Evolutionary conservation across 2,329 filamentous ascomycete genomes (phyloP), one percentile per base, ranked within the genome.

Genomic region (Dactylella cylindrospora): DNA sequence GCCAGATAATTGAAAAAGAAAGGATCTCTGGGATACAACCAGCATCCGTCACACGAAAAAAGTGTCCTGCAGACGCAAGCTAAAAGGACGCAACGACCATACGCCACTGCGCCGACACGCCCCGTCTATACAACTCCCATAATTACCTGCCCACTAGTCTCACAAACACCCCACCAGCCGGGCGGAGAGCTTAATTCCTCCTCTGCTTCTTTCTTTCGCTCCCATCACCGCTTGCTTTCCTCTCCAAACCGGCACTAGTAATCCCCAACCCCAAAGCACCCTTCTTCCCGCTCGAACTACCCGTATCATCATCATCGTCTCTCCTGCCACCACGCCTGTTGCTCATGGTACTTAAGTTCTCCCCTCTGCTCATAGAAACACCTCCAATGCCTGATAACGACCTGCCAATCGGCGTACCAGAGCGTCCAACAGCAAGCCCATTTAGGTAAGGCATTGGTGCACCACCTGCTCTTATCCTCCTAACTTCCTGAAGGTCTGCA

Each of bases 301-400:
- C 55, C 3, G 55, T 53, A 43, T 61, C 55, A 7, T 61, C 55
- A 32, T 61, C 55, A 22, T 61, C 55, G 13, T 47, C 53, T n/a
- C 17, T 29, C 4, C 46, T 25, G 10, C 55, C 55, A 19, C 55
- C 35, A 25, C 55, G 40, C 9, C 55, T 36, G 23, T 23, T 61
- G 41, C 55, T 61, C 55, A 61, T 53, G 10, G 55, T 61, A 20
- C 55, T 61, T 49, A 61, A 20, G 20, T 61, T 61, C 10, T 61
- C 55, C 7, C 47, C 31, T n/a, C 55, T 22, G 36, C 41, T 53
- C 55, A 61, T 61, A 20, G 55, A 33, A 19, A 35, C 41, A 2
- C 46, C 40, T 41, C 55, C 33, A 9, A 61, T 17, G 5, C 55
- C 55, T 22, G 55, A 61, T 29, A 53, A 40, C 29, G 55, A 61